Evolutionary conservation across 495 filamentous ascomycete species (phyloP).

Genomic region (Neurospora hispaniola): DNA sequence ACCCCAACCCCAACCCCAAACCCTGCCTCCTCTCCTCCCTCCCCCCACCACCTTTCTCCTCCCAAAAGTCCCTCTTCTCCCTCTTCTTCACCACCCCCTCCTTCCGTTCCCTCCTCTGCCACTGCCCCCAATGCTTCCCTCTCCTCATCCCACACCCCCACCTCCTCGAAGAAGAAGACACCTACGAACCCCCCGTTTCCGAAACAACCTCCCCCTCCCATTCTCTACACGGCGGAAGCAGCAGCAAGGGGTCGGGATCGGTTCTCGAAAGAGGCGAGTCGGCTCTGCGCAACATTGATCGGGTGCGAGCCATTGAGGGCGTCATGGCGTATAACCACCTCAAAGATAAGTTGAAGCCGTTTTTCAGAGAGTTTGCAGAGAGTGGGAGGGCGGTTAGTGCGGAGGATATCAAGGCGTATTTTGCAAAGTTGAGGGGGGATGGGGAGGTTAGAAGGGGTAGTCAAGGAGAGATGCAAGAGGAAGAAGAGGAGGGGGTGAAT

Average conservation of each 20-base stretch:
- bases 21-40: constrained; percentile 37
- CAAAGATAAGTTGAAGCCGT: constrained; percentile 85
- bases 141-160: constrained; percentile 56
- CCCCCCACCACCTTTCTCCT: constrained; percentile 37
- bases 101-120: constrained; percentile 72
- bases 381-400: constrained; percentile 74
- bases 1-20: background rate
- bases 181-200: constrained; percentile 82
- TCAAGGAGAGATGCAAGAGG: constrained; percentile 23
- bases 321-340: constrained; percentile 96
- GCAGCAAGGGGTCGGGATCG: constrained; percentile 49
- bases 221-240: constrained; percentile 31
- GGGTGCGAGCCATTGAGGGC: constrained; percentile 87
- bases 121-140: constrained; percentile 67
- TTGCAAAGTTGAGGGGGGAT: constrained; percentile 87
- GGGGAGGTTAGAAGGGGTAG: constrained; percentile 38
- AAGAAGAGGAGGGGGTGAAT: constrained; percentile 28
- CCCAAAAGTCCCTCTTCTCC: constrained; percentile 40
- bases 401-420: constrained; percentile 92
- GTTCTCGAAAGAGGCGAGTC: constrained; percentile 83
- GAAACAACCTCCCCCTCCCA: constrained; percentile 10
- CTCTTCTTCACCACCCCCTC: constrained; percentile 62
- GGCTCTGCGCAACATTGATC: constrained; percentile 79
- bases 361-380: constrained; percentile 88
- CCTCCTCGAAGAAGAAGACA: constrained; percentile 86